These are phyloP conservation scores for Spongospora subterranea DNA, from an alignment of 208 protist genomes.

Conservation along the genomic window DNA sequence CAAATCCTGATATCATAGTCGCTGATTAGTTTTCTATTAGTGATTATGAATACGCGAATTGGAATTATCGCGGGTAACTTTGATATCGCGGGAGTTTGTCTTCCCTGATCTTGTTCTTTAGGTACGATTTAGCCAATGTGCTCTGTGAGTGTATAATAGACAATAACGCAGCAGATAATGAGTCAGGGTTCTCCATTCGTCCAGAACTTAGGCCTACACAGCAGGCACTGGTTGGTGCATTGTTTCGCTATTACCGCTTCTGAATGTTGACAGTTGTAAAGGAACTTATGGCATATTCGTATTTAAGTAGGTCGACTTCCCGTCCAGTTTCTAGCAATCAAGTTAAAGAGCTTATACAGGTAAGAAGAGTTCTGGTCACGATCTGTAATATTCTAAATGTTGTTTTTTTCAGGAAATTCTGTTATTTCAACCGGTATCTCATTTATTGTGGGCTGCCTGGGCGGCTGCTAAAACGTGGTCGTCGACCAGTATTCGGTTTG, in stretches of 20 bases:
- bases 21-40: background rate
- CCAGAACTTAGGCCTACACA: slow-evolving; percentile 6
- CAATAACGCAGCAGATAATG: background rate
- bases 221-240: background rate
- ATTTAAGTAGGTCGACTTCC: background rate
- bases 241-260: background rate
- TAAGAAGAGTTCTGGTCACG: background rate
- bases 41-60: background rate
- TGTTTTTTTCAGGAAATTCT: background rate
- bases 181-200: background rate
- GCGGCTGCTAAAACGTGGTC: background rate
- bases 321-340: background rate
- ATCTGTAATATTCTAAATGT: background rate
- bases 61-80: background rate
- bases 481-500: background rate
- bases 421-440: slow-evolving; percentile 13
- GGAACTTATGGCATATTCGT: background rate
- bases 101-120: background rate
- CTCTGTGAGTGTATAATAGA: slow-evolving; percentile 15
- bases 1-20: background rate
- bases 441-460: slow-evolving; percentile 35
- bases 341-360: background rate
- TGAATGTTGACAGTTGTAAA: background rate
- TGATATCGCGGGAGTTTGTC: background rate
- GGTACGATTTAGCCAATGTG: slow-evolving; percentile 49